phyloP scores from a whole-genome alignment of 441 rosid species.

The Theobroma grandiflorum region DNA sequence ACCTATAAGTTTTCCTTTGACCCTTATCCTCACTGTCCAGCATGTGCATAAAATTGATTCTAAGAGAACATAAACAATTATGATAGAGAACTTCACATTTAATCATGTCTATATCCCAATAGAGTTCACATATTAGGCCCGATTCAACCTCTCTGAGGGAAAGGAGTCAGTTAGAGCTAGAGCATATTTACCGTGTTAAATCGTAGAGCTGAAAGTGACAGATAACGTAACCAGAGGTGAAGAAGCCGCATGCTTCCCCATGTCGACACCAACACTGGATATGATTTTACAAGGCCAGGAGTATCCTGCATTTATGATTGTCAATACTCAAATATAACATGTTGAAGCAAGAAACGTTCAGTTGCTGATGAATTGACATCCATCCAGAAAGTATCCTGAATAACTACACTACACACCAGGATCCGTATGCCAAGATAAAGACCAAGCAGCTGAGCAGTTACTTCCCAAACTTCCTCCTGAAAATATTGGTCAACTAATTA shows the following conservation, averaged over 20 bases:
- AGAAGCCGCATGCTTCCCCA: conserved; percentile 81
- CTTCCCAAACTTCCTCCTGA: conserved; percentile 99
- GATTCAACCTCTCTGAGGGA: not conserved
- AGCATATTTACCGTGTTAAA: conserved; percentile 67
- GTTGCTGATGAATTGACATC: not conserved
- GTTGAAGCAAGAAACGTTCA: conserved; percentile 16
- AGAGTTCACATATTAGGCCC: not conserved
- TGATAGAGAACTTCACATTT: not conserved
- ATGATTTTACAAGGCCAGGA: conserved; percentile 83
- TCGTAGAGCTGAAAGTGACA: conserved; percentile 74
- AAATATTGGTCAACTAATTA: conserved; percentile 29
- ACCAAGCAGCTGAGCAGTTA: conserved; percentile 91
- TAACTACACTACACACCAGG: conserved; percentile 57
- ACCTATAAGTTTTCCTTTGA: not conserved
- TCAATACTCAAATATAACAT: conserved; percentile 29
- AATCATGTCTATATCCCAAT: not conserved
- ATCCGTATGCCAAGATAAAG: conserved; percentile 85
- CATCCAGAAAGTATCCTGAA: conserved; percentile 1
- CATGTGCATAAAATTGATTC: conserved; percentile 1
- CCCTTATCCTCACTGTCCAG: not conserved
- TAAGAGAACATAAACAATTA: conserved; percentile 11
- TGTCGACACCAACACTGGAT: conserved; percentile 68
- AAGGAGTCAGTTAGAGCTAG: not conserved
- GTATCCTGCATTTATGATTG: conserved; percentile 69
- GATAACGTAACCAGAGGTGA: conserved; percentile 95